Base-by-base conservation (phyloP, 805 yeast genomes). In the Kazachstania kunashirensis region DNA sequence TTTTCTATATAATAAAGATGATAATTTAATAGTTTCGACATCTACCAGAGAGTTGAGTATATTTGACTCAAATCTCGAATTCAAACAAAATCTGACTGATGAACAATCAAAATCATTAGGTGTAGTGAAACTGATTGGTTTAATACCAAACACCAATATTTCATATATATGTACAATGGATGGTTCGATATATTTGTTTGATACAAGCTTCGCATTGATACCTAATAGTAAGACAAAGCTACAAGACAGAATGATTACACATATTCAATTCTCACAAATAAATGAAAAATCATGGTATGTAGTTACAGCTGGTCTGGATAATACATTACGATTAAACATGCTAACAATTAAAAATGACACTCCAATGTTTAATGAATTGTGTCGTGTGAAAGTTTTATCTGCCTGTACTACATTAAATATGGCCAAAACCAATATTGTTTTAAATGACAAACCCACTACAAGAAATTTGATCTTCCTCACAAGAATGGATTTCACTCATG, bases 241-340 rank as follows among this genome's bases (percentile, higher is more conserved):
- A 9, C 75, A 71, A 38, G 44, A 47, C 18, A 58, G 69, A 44
- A 52, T 67, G 32, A 55, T 70, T 2, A 60, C 59, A 4, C 55
- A 53, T 36, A 41, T 66, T 20, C 62, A 61, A 40, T 25, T 57
- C 23, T 42, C 51, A 3, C 20, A 33, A 1, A 39, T 40, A 2
- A 25, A 32, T 6, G 43, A 44, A 1, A 11, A 11, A 6, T 37
- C 49, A 4, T 61, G 62, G 14, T 68, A 63, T 44, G 45, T 79
- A 15, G 62, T 70, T 9, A 69, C 82, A 1, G 59, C 74, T 42
- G 84, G 86, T 3, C 70, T 79, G 70, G 88, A 80, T 54, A 57
- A 63, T 36, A 51, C 49, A 16, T 37, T 77, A 2, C 65, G 59
- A 33, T 50, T 69, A 25, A 56, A 68, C 37, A 46, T 50, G 37